Percentiles rank a stretch among this genome's conserved stretches.
These are phyloP conservation scores for Aureobasidium sp. DNA, from an alignment of 2,329 filamentous ascomycete species.

Conservation along the genomic window DNA sequence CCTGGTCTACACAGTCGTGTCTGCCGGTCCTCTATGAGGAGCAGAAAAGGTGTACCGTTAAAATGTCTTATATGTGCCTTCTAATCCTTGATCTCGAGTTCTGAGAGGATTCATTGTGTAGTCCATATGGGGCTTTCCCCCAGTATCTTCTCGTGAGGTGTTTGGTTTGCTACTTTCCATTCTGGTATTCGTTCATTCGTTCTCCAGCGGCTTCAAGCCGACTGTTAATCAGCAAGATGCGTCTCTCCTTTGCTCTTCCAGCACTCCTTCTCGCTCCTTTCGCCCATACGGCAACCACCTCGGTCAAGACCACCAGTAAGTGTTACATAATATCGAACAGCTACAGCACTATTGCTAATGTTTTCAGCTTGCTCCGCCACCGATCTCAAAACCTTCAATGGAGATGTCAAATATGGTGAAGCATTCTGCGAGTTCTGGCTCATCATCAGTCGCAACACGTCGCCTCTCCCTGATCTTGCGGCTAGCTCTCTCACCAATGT, in stretches of 20 bases:
- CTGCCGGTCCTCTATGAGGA: not conserved
- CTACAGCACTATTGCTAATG: not conserved
- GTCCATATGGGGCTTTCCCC: not conserved
- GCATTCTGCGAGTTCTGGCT: slow-evolving; percentile 10
- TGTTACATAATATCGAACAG: not conserved
- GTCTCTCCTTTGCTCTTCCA: slow-evolving; percentile 7
- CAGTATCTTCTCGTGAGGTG: not conserved
- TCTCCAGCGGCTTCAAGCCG: not conserved
- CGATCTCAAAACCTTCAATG: not conserved
- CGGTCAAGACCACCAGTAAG: slow-evolving; percentile 1
- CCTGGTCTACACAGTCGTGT: not conserved
- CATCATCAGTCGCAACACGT: not conserved
- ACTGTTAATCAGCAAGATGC: slow-evolving; percentile 1
- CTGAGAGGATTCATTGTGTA: not conserved
- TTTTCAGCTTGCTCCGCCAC: not conserved
- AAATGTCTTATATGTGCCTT: slow-evolving; percentile 6
- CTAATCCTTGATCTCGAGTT: not conserved
- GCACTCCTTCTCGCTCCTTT: slow-evolving; percentile 6
- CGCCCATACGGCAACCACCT: not conserved
- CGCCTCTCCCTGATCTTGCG: slow-evolving; percentile 3
- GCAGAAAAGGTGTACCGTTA: not conserved
- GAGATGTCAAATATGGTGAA: not conserved
- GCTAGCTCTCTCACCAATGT: slow-evolving; percentile 2
- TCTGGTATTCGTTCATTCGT: not conserved
- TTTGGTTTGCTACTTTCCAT: not conserved